phyloP scores from a whole-genome alignment of 495 filamentous ascomycete genomes.

The Aspergillus bridgeri region DNA sequence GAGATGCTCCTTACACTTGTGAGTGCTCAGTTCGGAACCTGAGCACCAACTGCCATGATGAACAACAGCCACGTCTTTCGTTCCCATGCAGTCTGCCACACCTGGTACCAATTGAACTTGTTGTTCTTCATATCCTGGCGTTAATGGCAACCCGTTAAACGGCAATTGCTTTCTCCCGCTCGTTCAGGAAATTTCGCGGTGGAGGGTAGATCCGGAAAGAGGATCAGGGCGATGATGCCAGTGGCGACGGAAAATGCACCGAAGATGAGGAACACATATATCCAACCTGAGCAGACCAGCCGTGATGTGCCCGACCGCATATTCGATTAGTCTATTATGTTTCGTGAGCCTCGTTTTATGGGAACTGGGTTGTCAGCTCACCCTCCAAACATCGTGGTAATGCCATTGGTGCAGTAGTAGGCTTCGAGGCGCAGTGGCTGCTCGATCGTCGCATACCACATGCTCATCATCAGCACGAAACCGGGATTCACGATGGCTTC shows the following conservation, averaged over 20 bases:
- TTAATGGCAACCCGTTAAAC: conserved; percentile 44
- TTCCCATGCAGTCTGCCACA: conserved; percentile 44
- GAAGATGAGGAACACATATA: conserved; percentile 51
- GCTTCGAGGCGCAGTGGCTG: conserved; percentile 53
- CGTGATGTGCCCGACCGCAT: conserved; percentile 49
- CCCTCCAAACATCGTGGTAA: conserved; percentile 55
- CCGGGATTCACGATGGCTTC: conserved; percentile 57
- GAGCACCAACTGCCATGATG: conserved; percentile 32
- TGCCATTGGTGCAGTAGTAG: conserved; percentile 55
- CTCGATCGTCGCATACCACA: conserved; percentile 54
- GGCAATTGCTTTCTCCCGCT: conserved; percentile 38
- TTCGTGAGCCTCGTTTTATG: conserved; percentile 25
- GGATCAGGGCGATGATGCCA: conserved; percentile 34
- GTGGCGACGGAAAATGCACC: conserved; percentile 34
- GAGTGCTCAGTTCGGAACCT: conserved; percentile 38
- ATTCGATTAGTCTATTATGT: conserved; percentile 45
- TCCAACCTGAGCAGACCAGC: conserved; percentile 42
- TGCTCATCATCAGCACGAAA: conserved; percentile 54
- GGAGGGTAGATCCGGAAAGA: conserved; percentile 44
- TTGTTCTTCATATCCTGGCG: conserved; percentile 45
- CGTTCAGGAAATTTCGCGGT: conserved; percentile 44
- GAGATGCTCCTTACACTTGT: conserved; percentile 28
- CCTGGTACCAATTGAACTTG: conserved; percentile 47
- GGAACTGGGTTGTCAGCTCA: conserved; percentile 7
- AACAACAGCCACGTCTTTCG: conserved; percentile 50